phyloP scores from a whole-genome alignment of 768 basidiomycete species.

The Panellus pusillus region DNA sequence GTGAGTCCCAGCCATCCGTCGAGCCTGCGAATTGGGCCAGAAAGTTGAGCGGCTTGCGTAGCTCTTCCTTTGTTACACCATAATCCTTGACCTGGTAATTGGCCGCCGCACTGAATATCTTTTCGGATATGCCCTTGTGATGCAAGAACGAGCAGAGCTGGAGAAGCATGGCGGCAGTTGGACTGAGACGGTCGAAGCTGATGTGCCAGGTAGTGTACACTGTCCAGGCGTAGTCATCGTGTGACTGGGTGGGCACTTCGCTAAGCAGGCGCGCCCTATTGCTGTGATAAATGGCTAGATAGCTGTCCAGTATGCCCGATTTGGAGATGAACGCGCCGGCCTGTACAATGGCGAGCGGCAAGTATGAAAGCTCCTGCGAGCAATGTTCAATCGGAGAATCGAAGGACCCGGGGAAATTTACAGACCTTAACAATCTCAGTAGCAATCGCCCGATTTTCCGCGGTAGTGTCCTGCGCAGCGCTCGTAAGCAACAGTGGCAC shows the following conservation, averaged over 20 bases:
- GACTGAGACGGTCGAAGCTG: slow-evolving; percentile 3
- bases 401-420: not conserved
- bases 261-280: not conserved
- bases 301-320: not conserved
- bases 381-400: not conserved
- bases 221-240: not conserved
- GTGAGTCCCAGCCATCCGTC: not conserved
- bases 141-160: slow-evolving; percentile 4
- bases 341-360: slow-evolving; percentile 7
- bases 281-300: not conserved
- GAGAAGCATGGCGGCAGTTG: not conserved
- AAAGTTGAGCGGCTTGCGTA: not conserved
- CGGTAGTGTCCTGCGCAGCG: not conserved
- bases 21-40: not conserved
- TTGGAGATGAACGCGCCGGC: slow-evolving; percentile 6
- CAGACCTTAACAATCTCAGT: slow-evolving; percentile 4
- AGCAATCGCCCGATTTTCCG: not conserved
- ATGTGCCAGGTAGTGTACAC: slow-evolving; percentile 8
- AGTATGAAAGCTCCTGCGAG: not conserved
- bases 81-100: not conserved
- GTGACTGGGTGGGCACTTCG: not conserved
- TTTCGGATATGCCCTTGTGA: not conserved
- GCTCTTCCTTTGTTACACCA: not conserved
- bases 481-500: not conserved
- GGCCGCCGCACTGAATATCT: slow-evolving; percentile 3